phyloP scores from a whole-genome alignment of 2,329 filamentous ascomycete species.

The Domatiomyces catenatus region DNA sequence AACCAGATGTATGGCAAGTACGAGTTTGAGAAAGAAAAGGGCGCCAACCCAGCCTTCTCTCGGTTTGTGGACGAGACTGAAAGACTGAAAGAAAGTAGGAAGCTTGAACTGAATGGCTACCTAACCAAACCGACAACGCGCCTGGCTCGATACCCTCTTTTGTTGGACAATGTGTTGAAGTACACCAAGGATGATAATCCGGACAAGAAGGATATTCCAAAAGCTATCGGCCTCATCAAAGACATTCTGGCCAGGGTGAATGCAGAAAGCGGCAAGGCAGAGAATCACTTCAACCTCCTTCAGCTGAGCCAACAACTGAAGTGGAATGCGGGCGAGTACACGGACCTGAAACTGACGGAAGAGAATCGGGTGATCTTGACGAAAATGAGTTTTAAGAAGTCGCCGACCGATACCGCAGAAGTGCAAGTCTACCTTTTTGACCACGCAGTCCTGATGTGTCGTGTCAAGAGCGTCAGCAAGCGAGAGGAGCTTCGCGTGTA shows the following conservation, averaged over 20 bases:
- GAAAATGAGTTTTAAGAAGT: conserved; percentile 88
- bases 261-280: conserved; percentile 85
- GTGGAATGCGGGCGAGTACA: conserved; percentile 76
- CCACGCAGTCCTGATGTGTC: conserved; percentile 80
- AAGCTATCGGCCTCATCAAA: conserved; percentile 72
- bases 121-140: conserved; percentile 94
- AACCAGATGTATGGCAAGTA: conserved; percentile 95
- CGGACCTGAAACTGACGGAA: conserved; percentile 87
- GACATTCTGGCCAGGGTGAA: conserved; percentile 82
- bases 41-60: conserved; percentile 66
- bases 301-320: conserved; percentile 83
- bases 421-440: conserved; percentile 94
- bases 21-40: conserved; percentile 92
- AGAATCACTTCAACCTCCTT: conserved; percentile 92
- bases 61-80: conserved; percentile 96
- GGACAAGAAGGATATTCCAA: conserved; percentile 83
- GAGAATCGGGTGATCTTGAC: conserved; percentile 85
- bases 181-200: conserved; percentile 78
- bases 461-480: conserved; percentile 84
- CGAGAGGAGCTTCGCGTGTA: conserved; percentile 91
- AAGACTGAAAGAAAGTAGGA: conserved; percentile 85
- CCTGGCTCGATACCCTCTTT: conserved; percentile 78
- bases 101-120: conserved; percentile 93
- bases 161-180: conserved; percentile 83
- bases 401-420: conserved; percentile 70